Evolutionary conservation across 495 filamentous ascomycete genomes (phyloP).

Genomic region (Stereocaulon alpinum): DNA sequence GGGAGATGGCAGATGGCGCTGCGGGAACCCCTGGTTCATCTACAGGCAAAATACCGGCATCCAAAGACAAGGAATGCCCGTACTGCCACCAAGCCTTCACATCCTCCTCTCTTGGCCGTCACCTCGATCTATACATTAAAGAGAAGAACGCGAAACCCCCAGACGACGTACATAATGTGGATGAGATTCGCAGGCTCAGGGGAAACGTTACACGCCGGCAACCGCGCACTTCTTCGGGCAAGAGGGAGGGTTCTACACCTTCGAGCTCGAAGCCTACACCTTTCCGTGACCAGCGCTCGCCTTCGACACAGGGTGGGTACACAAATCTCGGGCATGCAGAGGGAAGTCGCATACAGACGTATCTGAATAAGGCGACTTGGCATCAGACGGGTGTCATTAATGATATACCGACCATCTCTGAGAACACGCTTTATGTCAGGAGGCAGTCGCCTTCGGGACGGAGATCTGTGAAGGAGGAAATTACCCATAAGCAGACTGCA

Average conservation of each 20-base stretch:
- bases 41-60: conserved; percentile 33
- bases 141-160: conserved; percentile 73
- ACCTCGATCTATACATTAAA: conserved; percentile 83
- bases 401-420: conserved; percentile 46
- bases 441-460: conserved; percentile 18
- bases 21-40: conserved; percentile 42
- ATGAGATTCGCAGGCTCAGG: conserved; percentile 71
- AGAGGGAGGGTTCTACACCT: conserved; percentile 39
- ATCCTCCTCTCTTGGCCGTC: conserved; percentile 83
- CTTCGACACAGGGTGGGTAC: conserved; percentile 17
- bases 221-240: conserved; percentile 50
- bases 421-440: conserved; percentile 27
- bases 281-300: conserved; percentile 17
- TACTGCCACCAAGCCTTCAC: conserved; percentile 82
- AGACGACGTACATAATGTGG: conserved; percentile 79
- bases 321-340: conserved; percentile 28
- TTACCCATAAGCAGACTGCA: conserved; percentile 22
- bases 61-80: conserved; percentile 74
- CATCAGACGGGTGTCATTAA: conserved; percentile 75
- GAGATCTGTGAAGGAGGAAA: conserved; percentile 21
- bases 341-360: conserved; percentile 33
- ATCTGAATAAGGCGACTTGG: conserved; percentile 59
- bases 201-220: conserved; percentile 75
- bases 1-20: conserved; percentile 21
- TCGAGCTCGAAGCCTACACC: conserved; percentile 18